Base-by-base conservation (phyloP, 352 stramenopile genomes). In the Globisporangium acanthophoron region DNA sequence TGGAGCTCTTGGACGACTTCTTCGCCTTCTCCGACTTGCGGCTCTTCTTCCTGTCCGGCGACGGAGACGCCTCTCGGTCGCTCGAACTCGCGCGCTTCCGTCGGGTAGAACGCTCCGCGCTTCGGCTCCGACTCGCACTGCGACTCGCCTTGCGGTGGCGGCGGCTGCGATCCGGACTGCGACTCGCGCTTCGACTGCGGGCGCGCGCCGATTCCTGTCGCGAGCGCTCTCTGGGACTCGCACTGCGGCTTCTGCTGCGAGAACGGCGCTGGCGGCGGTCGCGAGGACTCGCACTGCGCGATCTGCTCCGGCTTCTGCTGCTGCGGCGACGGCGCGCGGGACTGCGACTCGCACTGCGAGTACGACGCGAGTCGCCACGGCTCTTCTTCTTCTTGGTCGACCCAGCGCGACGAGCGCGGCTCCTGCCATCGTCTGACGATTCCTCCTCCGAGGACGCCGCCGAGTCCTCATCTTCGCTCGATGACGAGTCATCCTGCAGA, bases 101-200 rank as follows among this genome's bases (percentile, higher is more conserved):
- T 3, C 21, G 27, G 12, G 6, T 1, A 0, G 21, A 33, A 16
- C 47, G 47, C 47, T 52, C 47, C 7, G 47, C n/a, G 2, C 47
- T 52, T 5, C 46, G 46, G 11, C 51, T 46, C 40, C 35, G 20
- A 33, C 40, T 56, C 69, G 56, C 58, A 37, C 59, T 73, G 12
- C 65, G 65, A 53, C 66, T 70, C 12, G 45, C 21, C 8, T 53
- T 24, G 9, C 56, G 56, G 56, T 48, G 49, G 58, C 55, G 61
- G 4, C 29, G 27, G n/a, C 43, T 8, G 35, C 45, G 35, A 54
- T 58, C 33, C 27, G 66, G 45, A 54, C 59, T 77, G 5, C 46
- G 52, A 37, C 70, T 81, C 21, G 65, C 66, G 59, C 65, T 76
- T 15, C 73, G 66, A 41, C 66, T 59, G 18, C 56, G 73, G 29